Base-by-base conservation (phyloP, 305 asterid species). In the Lippia alba region DNA sequence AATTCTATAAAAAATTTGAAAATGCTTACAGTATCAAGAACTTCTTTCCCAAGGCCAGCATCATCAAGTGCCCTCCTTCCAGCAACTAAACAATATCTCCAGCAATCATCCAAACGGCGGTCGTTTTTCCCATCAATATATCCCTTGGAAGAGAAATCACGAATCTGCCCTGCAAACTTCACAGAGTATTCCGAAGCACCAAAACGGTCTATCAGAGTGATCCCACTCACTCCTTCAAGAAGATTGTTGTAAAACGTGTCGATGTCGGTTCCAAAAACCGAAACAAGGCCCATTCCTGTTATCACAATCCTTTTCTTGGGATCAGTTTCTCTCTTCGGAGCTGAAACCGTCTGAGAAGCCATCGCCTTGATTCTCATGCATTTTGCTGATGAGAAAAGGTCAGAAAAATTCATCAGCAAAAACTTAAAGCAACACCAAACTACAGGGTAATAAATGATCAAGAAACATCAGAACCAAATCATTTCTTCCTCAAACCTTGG, bases 61-160 rank as follows among this genome's bases (percentile, higher is more conserved):
- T 84, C 75, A 3, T 90, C 84, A 0, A 88, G 84, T 53, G 92
- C 92, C 50, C 75, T 86, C 41, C 67, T 80, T 0, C 96, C 92
- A 14, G 92, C 87, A 74, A 90, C 95, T 68, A 88, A 60, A 78
- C 91, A 57, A 72, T 65, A 74, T 6, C 82, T 69, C 79, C 76
- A 78, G 54, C 71, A 54, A 15, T 74, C 79, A 40, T 74, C 79
- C 0, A 78, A 78, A 4, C 89, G 85, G n/a, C 92, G 85, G 60
- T 90, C 91, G 46, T 75, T 84, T 78, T 87, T 74, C 16, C 89
- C 89, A 41, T 87, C 91, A 56, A 87, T 90, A 74, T 86, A 86
- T 10, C 92, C 91, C 55, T 75, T 17, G 12, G 96, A 86, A 30
- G 82, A 71, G 80, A 90, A 90, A 20, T 78, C 85, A 0, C 87